Conservation (phyloP, 129 eudicot species). For the Helianthus tuberosus region DNA sequence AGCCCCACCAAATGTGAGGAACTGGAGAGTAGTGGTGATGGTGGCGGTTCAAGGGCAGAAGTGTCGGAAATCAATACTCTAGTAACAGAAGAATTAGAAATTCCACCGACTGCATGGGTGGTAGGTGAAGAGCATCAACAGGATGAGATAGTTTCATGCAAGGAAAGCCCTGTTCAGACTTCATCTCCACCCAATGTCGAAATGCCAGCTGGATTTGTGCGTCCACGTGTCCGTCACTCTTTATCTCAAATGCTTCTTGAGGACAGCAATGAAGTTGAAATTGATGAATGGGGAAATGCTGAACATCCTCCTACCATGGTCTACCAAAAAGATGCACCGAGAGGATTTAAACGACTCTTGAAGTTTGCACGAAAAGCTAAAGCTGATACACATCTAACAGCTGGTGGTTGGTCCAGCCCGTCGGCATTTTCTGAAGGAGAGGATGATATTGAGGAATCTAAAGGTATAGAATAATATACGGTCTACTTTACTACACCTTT, state of each 20-base stretch:
- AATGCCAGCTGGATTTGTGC: constrained; percentile 37
- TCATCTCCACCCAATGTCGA: constrained; percentile 37
- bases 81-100: constrained; percentile 46
- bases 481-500: constrained; percentile 27
- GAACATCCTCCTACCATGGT: constrained; percentile 80
- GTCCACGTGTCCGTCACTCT: constrained; percentile 83
- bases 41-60: constrained; percentile 16
- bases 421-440: constrained; percentile 85
- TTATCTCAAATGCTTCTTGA: constrained; percentile 95
- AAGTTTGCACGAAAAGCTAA: constrained; percentile 91
- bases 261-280: constrained; percentile 79
- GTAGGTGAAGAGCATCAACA: constrained; percentile 68
- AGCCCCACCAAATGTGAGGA: constrained; percentile 37
- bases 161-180: constrained; percentile 36
- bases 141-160: constrained; percentile 45
- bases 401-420: constrained; percentile 76
- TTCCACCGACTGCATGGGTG: constrained; percentile 84
- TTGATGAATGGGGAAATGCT: constrained; percentile 87
- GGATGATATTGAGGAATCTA: constrained; percentile 83
- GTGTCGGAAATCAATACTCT: constrained; percentile 35
- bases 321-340: constrained; percentile 91
- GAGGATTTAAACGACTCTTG: constrained; percentile 86
- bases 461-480: constrained; percentile 46
- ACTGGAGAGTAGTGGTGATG: constrained; percentile 30
- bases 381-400: constrained; percentile 62